Conservation (phyloP, 2,329 filamentous ascomycete genomes). For the Plectosphaerella plurivora region DNA sequence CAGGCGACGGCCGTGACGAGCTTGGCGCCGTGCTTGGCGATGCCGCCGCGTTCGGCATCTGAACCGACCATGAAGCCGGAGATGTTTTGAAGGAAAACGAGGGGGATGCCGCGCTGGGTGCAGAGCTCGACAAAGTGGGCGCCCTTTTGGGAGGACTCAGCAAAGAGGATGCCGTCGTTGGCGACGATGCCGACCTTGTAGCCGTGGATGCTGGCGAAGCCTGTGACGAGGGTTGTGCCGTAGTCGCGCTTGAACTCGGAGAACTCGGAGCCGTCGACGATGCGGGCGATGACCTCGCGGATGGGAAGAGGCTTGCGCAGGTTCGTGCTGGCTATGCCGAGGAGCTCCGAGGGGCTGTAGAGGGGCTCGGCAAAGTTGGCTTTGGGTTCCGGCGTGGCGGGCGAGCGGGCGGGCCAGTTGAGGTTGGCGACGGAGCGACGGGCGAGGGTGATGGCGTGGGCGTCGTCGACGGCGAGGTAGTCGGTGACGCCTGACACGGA, state of each 20-base stretch:
- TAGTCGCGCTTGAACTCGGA: conserved; percentile 93
- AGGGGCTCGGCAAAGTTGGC: conserved; percentile 66
- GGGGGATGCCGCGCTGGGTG: conserved; percentile 79
- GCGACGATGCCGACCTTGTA: conserved; percentile 89
- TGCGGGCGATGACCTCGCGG: conserved; percentile 85
- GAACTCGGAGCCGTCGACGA: conserved; percentile 88
- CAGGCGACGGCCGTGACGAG: conserved; percentile 93
- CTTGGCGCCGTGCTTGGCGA: conserved; percentile 97
- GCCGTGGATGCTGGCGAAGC: conserved; percentile 86
- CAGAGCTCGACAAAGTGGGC: conserved; percentile 97
- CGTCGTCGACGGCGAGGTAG: conserved; percentile 90
- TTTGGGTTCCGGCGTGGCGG: conserved; percentile 28
- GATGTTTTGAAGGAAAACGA: conserved; percentile 96
- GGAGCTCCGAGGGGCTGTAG: conserved; percentile 73
- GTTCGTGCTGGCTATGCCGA: conserved; percentile 87
- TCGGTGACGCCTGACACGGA: conserved; percentile 91
- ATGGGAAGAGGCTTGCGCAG: conserved; percentile 80
- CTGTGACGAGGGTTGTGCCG: conserved; percentile 83
- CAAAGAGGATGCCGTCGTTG: conserved; percentile 95
- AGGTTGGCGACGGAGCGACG: conserved; percentile 81
- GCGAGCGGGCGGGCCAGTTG: conserved; percentile 67
- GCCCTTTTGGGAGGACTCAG: conserved; percentile 82
- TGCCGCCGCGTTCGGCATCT: conserved; percentile 88
- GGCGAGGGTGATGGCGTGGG: conserved; percentile 83
- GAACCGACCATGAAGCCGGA: conserved; percentile 96